Evolutionary conservation across 208 protist genomes (phyloP).

Genomic region (Kentomonas sorsogonicus): DNA sequence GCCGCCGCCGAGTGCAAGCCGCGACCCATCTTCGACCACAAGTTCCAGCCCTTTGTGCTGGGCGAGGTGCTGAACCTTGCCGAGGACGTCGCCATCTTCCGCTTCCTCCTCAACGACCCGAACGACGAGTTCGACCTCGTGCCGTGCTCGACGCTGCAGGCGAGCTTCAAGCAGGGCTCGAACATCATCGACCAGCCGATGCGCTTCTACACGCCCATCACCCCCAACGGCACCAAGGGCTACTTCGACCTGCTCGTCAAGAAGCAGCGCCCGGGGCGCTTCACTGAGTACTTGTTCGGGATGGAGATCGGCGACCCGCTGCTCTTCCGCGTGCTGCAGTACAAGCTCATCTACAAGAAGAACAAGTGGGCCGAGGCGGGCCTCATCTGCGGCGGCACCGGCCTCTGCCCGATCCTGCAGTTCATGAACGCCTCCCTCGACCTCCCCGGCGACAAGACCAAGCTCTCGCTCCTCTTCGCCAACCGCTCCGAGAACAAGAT

Average conservation of each 20-base stretch:
- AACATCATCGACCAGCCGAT: constrained; percentile 82
- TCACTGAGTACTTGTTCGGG: constrained; percentile 79
- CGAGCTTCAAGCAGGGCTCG: constrained; percentile 67
- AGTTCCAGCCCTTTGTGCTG: constrained; percentile 77
- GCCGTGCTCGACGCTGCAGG: constrained; percentile 80
- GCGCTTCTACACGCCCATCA: constrained; percentile 90
- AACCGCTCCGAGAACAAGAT: constrained; percentile 92
- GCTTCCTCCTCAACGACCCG: constrained; percentile 70
- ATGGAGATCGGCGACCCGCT: constrained; percentile 82
- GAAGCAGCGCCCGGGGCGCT: constrained; percentile 72
- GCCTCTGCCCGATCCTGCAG: constrained; percentile 91
- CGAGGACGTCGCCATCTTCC: constrained; percentile 84
- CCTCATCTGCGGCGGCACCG: constrained; percentile 89
- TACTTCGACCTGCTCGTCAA: constrained; percentile 88
- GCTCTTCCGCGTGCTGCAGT: constrained; percentile 71
- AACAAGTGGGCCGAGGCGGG: constrained; percentile 75
- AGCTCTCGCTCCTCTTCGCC: constrained; percentile 82
- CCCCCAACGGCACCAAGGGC: constrained; percentile 77
- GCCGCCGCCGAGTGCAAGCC: constrained; percentile 31
- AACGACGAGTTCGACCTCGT: constrained; percentile 65
- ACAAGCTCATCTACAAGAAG: constrained; percentile 81
- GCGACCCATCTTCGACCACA: constrained; percentile 51
- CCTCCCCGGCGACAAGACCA: constrained; percentile 73
- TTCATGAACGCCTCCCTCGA: constrained; percentile 84
- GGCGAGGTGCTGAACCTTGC: constrained; percentile 83